These are phyloP conservation scores for Podaxis carcinomalis DNA, from an alignment of 768 basidiomycete species.

Conservation along the genomic window DNA sequence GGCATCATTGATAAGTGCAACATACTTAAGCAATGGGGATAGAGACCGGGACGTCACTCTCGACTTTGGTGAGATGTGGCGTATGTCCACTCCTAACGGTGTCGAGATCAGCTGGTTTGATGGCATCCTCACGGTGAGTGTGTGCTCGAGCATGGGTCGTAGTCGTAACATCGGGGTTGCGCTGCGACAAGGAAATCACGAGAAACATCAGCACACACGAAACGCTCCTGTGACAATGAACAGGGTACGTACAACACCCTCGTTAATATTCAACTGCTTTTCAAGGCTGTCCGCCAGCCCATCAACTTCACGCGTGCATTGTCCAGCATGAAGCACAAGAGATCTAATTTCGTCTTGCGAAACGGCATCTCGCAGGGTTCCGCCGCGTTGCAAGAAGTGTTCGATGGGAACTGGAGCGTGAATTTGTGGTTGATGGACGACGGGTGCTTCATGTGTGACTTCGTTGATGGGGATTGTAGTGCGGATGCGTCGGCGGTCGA, in stretches of 20 bases:
- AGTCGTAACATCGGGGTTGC: neutral
- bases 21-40: neutral
- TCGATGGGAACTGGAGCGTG: slow-evolving; percentile 29
- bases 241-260: neutral
- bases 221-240: neutral
- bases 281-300: slow-evolving; percentile 20
- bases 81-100: neutral
- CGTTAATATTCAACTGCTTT: slow-evolving; percentile 15
- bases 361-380: slow-evolving; percentile 14
- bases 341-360: slow-evolving; percentile 16
- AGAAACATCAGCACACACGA: neutral
- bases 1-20: neutral
- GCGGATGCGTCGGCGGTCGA: slow-evolving; percentile 25
- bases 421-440: slow-evolving; percentile 30
- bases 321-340: slow-evolving; percentile 18
- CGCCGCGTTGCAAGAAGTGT: slow-evolving; percentile 26
- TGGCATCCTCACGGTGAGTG: neutral
- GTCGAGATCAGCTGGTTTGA: neutral
- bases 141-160: neutral
- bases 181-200: neutral
- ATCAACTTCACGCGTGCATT: slow-evolving; percentile 22
- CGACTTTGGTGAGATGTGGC: neutral
- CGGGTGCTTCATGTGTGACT: slow-evolving; percentile 31
- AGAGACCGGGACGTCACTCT: neutral
- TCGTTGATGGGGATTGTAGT: slow-evolving; percentile 33